Evolutionary conservation across 2,329 filamentous ascomycete species (phyloP), one percentile per base, ranked within the genome.

Genomic region (Aspergillus fumigatiaffinis): DNA sequence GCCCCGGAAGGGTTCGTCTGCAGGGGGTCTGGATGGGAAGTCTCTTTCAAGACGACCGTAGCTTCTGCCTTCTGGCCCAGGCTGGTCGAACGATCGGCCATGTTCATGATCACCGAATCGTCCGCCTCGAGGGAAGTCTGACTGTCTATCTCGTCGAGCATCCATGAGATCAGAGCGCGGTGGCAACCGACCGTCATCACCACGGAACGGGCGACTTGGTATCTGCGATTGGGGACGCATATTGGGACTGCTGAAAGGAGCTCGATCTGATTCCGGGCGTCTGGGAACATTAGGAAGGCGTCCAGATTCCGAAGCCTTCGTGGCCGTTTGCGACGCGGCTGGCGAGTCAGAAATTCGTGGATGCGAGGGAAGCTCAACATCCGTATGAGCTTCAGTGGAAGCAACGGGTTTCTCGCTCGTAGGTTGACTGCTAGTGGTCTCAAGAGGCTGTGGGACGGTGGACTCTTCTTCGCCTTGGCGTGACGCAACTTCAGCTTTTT

Each of bases 1-100:
- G 20, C 71, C 70, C 51, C 71, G 71, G 66, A 74, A 73, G 26
- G 74, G 68, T 26, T 78, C 77, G 42, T 79, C 76, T 38, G 66
- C 53, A 26, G 65, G 65, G 26, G 68, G 64, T 54, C 73, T 68
- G 32, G 64, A 57, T 17, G 66, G 62, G 52, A 73, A 72, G 1
- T 75, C 74, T 46, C 72, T 68, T 32, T 77, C 75, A 12, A 70
- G 60, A 48, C 75, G 73, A 12, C 73, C 73, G 60, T 75, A 74
- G 54, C 64, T 66, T 42, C 76, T 65, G 51, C 65, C 55, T 53
- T 75, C 73, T 38, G 58, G 61, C 3, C 67, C 60, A 25, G 70
- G 57, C 23, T 68, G 69, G 52, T 79, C 76, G 52, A 73, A 72
- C 3, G 69, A 57, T 44, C 73, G 68, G 20, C 69, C 68, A 50